Percentiles rank a stretch among this genome's conserved stretches.
Conservation (phyloP, 805 yeast genomes). For the Hanseniaspora valbyensis region DNA sequence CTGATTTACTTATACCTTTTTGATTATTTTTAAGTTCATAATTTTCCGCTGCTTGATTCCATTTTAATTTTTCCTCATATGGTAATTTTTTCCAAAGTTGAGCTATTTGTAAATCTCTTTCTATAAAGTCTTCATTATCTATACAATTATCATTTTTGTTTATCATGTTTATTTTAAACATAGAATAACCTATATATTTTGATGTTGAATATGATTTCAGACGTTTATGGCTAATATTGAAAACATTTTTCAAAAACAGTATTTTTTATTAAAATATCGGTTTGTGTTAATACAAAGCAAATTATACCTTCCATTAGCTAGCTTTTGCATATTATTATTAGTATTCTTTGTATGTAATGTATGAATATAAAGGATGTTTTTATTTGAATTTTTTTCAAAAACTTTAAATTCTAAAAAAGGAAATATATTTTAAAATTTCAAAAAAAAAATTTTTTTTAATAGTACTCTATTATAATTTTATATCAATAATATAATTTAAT, state of each 20-base stretch:
- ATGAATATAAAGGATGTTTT: no score
- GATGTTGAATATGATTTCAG: background rate
- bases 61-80: background rate
- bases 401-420: no score
- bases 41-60: background rate
- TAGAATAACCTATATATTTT: conserved; percentile 10
- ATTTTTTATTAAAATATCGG: background rate
- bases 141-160: background rate
- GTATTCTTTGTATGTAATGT: no score
- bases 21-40: background rate
- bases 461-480: no score
- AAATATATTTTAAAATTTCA: no score
- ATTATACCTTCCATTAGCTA: no score
- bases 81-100: background rate
- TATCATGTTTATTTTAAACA: conserved; percentile 19
- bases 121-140: background rate
- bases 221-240: no score
- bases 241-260: background rate
- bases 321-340: no score
- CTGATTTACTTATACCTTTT: background rate
- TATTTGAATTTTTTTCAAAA: no score
- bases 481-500: no score
- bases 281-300: no score
- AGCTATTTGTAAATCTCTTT: conserved; percentile 3
- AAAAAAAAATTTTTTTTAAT: no score